Conservation (phyloP, 371 early-diverging fungal species). For the Mortierella sp. region DNA sequence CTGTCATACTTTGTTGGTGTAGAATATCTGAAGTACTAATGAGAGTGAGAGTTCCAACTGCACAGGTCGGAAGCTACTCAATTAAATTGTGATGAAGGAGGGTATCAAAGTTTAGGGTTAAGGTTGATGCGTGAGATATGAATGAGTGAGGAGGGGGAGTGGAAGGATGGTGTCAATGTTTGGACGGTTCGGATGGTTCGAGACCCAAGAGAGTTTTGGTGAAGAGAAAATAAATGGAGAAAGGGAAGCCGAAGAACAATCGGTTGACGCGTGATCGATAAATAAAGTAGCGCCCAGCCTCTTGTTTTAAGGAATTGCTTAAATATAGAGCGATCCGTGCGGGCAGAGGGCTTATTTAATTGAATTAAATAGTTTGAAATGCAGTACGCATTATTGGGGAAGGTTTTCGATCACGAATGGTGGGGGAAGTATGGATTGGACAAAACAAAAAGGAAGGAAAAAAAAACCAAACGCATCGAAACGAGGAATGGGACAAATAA, state of each 20-base stretch:
- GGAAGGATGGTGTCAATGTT: not conserved
- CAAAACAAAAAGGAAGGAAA: not conserved
- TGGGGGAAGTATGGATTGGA: not conserved
- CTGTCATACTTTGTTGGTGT: conserved; percentile 19
- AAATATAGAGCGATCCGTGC: conserved; percentile 17
- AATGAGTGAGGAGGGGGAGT: not conserved
- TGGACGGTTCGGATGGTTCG: not conserved
- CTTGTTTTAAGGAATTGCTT: not conserved
- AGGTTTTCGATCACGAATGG: not conserved
- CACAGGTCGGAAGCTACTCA: not conserved
- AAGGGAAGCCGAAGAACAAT: not conserved
- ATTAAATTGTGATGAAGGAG: not conserved
- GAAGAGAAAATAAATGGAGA: not conserved
- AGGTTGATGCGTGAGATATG: conserved; percentile 3
- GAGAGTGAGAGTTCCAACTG: too few relatives aligned
- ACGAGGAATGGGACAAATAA: not conserved
- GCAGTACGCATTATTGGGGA: not conserved
- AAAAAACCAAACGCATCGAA: not conserved
- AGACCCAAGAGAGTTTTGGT: not conserved
- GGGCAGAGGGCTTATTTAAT: not conserved
- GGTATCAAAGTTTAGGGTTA: conserved; percentile 22
- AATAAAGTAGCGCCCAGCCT: conserved; percentile 4
- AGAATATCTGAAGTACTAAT: not conserved
- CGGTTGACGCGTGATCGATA: conserved; percentile 20
- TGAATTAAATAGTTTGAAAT: conserved; percentile 3